These are phyloP conservation scores for Phyllosticta paracitricarpa DNA, from an alignment of 2,329 filamentous ascomycete genomes.

Conservation along the genomic window DNA sequence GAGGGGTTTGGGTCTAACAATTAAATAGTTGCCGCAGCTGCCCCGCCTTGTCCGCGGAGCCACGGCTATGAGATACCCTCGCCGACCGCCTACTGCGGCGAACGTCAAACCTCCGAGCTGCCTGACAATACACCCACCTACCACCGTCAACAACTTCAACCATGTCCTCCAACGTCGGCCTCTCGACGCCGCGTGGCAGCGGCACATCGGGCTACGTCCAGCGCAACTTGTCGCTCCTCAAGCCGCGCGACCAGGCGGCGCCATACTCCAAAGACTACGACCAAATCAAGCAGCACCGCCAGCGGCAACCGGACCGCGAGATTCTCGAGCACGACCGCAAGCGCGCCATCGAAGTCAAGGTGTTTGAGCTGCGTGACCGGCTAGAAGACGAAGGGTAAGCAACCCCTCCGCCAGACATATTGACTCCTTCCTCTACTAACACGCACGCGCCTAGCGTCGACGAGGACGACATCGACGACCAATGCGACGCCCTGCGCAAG, in stretches of 20 bases:
- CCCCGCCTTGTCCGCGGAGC: background rate
- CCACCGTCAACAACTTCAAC: slow-evolving; percentile 1
- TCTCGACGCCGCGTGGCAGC: slow-evolving; percentile 85
- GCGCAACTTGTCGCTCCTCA: slow-evolving; percentile 82
- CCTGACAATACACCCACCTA: background rate
- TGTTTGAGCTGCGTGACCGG: slow-evolving; percentile 79
- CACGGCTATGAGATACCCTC: background rate
- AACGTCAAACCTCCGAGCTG: background rate
- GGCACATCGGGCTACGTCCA: slow-evolving; percentile 97
- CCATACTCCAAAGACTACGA: slow-evolving; percentile 68
- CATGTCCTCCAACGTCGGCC: slow-evolving; percentile 97
- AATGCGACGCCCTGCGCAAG: slow-evolving; percentile 56
- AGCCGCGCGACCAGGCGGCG: slow-evolving; percentile 67
- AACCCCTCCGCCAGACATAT: background rate
- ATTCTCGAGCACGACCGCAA: slow-evolving; percentile 93
- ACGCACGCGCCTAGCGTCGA: slow-evolving; percentile 46
- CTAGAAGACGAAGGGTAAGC: slow-evolving; percentile 81
- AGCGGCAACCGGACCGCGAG: slow-evolving; percentile 77
- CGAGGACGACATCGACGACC: slow-evolving; percentile 82
- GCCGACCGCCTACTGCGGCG: background rate
- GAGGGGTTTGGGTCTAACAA: background rate
- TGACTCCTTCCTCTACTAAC: slow-evolving; percentile 11
- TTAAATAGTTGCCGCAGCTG: background rate
- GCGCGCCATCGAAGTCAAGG: slow-evolving; percentile 83
- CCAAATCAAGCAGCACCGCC: slow-evolving; percentile 61